Base-by-base conservation (phyloP, 1,284 basidiomycete genomes). In the Stereum hirsutum region DNA sequence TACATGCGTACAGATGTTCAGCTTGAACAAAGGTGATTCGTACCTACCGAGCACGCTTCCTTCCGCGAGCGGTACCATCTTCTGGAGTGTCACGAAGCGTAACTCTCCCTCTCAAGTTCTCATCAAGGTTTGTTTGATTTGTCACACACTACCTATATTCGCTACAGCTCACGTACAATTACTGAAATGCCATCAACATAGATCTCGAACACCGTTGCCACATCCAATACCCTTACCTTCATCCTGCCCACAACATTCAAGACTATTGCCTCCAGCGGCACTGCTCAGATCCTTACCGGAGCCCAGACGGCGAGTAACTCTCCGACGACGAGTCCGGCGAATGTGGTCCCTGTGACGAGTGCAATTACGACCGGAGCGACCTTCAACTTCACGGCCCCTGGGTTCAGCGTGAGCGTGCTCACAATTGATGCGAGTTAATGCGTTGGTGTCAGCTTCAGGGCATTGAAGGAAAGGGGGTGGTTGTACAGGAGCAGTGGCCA, bases 41-140 rank as follows among this genome's bases (percentile, higher is more conserved):
- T 82, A 81, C 48, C 57, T 83, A 2, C 74, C 79, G 4, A 81
- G 77, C 54, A 79, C 77, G 0, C 65, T 81, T 3, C 79, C 80
- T 0, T 59, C 52, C 23, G 36, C 46, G 1, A 59, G 50, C 6
- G 76, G 74, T 6, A 74, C 74, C 0, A 54, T 78, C 3, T 70
- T 73, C 55, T 83, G 81, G 81, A 78, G 75, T 46, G 69, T 83
- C 37, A 74, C 75, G 2, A 65, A 70, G 28, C 62, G 68, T 27
- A 69, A 52, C 2, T 54, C 64, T 12, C 60, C 64, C 0, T 57
- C 63, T 4, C 57, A 70, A 35, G 57, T 81, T 35, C 70, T 75
- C 49, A 74, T 82, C 60, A 84, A 84, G 66, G 79, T 69, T 47
- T 2, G 56, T 17, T 11, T 33, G 14, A 20, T 11, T n/a, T n/a